Evolutionary conservation across 305 asterid genomes (phyloP), one percentile per base, ranked within the genome.

Genomic region (Monarda citriodora): DNA sequence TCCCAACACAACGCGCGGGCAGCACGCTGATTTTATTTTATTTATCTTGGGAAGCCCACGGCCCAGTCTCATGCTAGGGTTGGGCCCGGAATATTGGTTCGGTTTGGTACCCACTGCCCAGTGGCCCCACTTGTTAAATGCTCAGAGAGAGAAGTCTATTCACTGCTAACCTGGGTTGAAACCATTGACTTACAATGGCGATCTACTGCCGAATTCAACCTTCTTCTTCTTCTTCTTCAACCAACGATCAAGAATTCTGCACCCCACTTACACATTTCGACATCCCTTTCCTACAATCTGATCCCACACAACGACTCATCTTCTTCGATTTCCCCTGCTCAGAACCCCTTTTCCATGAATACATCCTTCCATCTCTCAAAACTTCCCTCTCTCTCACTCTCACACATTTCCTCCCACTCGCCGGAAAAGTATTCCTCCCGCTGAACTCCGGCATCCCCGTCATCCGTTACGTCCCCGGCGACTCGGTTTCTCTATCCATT

Each of bases 341-440:
- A 0, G 62, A 58, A 55, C 15, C 77, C 18, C 54, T 40, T 6
- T 79, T 79, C 67, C 8, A 55, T 1, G 61, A 76, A 25, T 4
- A 45, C 12, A 40, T 68, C 1, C 48, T 79, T 14, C 85, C 85
- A 0, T 32, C 58, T 2, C 53, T 79, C 34, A 76, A 73, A 25
- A 7, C 23, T 5, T 79, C 85, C 1, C 68, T 79, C 4, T 29
- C 32, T 15, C 76, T 38, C 18, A 69, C 82, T 0, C 77, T 79
- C 44, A 56, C 55, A 48, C 76, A 76, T 25, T 79, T 67, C 72
- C 85, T 76, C 64, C 82, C 85, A 0, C 65, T 79, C 17, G 85
- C 85, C n/a, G 85, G 85, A 2, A 79, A 76, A 36, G 56, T 76
- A 15, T 16, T 79, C 69, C 73, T 68, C 34, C 77, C 74, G 2